Evolutionary conservation across 805 yeast genomes (phyloP).

Genomic region (Candida xyloterini): DNA sequence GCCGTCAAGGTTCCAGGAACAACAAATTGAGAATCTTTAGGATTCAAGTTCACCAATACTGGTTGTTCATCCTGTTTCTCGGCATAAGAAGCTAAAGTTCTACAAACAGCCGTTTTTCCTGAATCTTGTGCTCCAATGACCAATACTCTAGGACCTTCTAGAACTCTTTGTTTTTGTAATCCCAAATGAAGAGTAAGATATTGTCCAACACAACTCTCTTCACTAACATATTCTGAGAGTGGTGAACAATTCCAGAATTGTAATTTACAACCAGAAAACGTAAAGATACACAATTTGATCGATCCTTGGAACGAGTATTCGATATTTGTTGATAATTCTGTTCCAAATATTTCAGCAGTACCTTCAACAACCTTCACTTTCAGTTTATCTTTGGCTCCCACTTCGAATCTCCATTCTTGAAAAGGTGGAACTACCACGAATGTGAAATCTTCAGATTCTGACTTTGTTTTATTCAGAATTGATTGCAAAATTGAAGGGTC

Average conservation of each 20-base stretch:
- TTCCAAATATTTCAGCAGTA: constrained; percentile 86
- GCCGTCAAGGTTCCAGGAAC: constrained; percentile 86
- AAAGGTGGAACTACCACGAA: constrained; percentile 27
- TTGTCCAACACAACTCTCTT: constrained; percentile 64
- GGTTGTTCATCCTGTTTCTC: constrained; percentile 67
- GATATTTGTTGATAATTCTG: constrained; percentile 76
- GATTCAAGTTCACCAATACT: constrained; percentile 74
- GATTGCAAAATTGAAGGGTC: constrained; percentile 25
- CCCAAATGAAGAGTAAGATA: constrained; percentile 73
- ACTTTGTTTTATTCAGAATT: constrained; percentile 18
- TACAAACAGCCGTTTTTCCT: constrained; percentile 78
- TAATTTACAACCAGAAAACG: constrained; percentile 65
- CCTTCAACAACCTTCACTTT: constrained; percentile 59
- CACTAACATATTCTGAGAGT: constrained; percentile 60
- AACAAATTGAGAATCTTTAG: constrained; percentile 46
- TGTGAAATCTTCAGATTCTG: constrained; percentile 8
- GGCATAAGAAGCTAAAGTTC: constrained; percentile 72
- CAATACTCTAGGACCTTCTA: constrained; percentile 51
- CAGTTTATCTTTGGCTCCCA: constrained; percentile 45
- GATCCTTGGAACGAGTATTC: constrained; percentile 56
- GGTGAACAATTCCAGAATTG: constrained; percentile 46
- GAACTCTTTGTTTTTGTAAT: constrained; percentile 52
- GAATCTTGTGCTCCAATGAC: constrained; percentile 68
- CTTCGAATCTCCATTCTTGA: constrained; percentile 78
- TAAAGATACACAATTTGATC: constrained; percentile 50